Percentiles rank a stretch among this genome's conserved stretches.
Conservation (phyloP, 805 yeast genomes). For the Starmerella bombi region DNA sequence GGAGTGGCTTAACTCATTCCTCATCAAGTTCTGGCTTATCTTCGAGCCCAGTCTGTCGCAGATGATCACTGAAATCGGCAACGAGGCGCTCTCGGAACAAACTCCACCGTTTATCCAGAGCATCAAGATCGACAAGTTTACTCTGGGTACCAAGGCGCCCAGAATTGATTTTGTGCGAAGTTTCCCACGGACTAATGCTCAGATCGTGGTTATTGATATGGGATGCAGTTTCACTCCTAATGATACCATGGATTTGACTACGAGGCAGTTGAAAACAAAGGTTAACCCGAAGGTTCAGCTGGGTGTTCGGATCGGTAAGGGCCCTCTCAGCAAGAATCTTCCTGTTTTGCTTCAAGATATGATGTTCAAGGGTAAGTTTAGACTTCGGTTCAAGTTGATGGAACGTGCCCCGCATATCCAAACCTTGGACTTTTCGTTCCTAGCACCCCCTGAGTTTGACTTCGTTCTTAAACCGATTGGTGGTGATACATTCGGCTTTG, state of each 20-base stretch:
- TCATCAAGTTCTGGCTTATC: conserved; percentile 84
- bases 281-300: conserved; percentile 72
- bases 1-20: conserved; percentile 87
- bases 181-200: conserved; percentile 76
- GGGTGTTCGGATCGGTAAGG: conserved; percentile 66
- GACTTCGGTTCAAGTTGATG: conserved; percentile 84
- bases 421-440: conserved; percentile 70
- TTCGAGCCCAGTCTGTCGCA: conserved; percentile 82
- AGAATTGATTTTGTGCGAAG: conserved; percentile 84
- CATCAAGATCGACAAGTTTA: conserved; percentile 75
- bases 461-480: conserved; percentile 70
- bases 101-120: conserved; percentile 78
- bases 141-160: conserved; percentile 92
- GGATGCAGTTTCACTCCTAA: conserved; percentile 86
- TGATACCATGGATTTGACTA: conserved; percentile 67
- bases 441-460: conserved; percentile 82
- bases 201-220: conserved; percentile 97
- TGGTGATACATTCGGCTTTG: conserved; percentile 76
- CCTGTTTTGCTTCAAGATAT: conserved; percentile 73
- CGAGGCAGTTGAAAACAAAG: conserved; percentile 69
- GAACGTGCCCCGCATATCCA: conserved; percentile 84
- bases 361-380: conserved; percentile 57
- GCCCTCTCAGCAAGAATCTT: conserved; percentile 45
- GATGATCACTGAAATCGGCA: conserved; percentile 72
- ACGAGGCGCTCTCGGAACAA: conserved; percentile 65